Conservation (phyloP, 2,329 filamentous ascomycete genomes). For the Mariannaea sp. region DNA sequence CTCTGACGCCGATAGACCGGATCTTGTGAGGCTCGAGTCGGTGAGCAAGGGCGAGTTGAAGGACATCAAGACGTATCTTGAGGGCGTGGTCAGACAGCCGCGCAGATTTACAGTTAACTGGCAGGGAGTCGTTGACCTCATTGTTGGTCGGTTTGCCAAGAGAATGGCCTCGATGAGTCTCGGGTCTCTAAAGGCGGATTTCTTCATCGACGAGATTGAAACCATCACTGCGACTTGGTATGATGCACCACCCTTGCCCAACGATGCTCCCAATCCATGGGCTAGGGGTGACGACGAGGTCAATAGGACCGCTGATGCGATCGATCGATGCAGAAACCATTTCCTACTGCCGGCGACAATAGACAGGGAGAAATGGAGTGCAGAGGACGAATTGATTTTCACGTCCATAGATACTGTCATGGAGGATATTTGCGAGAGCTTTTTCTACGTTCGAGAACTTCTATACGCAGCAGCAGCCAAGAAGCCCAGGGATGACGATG, state of each 20-base stretch:
- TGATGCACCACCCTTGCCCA: slow-evolving; percentile 42
- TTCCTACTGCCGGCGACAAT: slow-evolving; percentile 45
- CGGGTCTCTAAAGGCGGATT: slow-evolving; percentile 31
- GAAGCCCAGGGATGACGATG: neutral
- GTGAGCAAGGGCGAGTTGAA: slow-evolving; percentile 40
- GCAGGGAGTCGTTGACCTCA: slow-evolving; percentile 69
- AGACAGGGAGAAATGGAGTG: slow-evolving; percentile 39
- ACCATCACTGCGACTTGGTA: slow-evolving; percentile 49
- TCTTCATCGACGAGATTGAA: slow-evolving; percentile 46
- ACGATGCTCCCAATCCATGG: slow-evolving; percentile 23
- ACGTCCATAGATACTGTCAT: slow-evolving; percentile 49
- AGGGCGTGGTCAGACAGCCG: slow-evolving; percentile 45
- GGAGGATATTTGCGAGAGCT: slow-evolving; percentile 44
- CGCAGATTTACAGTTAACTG: slow-evolving; percentile 55
- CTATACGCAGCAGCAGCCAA: slow-evolving; percentile 27
- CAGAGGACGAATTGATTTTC: slow-evolving; percentile 52
- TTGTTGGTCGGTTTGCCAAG: slow-evolving; percentile 65
- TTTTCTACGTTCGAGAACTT: slow-evolving; percentile 34
- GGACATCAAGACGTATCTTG: slow-evolving; percentile 50
- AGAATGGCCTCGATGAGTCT: slow-evolving; percentile 52
- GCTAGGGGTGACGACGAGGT: slow-evolving; percentile 38
- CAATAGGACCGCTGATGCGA: slow-evolving; percentile 46
- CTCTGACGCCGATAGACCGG: slow-evolving; percentile 40
- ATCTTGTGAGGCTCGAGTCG: slow-evolving; percentile 42
- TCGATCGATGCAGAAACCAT: slow-evolving; percentile 51